A percentile compares a stretch with the other conserved stretches of the same genome.
Evolutionary conservation across 2,329 filamentous ascomycete genomes (phyloP).

Genomic region (Claviceps sp.): DNA sequence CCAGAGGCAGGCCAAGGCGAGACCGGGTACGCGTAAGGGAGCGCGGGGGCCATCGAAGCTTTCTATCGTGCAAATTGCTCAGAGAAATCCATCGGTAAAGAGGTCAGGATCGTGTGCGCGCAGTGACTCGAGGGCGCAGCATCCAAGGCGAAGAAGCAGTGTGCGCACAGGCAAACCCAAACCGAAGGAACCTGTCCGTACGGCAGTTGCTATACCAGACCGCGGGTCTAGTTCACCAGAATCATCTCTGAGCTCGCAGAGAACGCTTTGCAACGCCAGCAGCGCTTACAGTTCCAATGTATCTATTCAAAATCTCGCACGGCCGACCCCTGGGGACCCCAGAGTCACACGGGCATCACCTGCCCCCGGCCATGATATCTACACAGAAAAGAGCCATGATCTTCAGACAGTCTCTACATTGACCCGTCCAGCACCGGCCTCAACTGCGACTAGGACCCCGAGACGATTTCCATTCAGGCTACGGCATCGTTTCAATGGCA

Average conservation of each 20-base stretch:
- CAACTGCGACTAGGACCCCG: neutral
- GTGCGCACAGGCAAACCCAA: slow-evolving; percentile 1
- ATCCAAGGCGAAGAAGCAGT: neutral
- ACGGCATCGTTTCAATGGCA: neutral
- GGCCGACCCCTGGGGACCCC: slow-evolving; percentile 15
- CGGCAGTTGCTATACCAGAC: slow-evolving; percentile 22
- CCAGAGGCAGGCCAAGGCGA: too few relatives aligned
- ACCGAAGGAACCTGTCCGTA: slow-evolving; percentile 5
- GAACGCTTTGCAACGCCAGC: slow-evolving; percentile 41
- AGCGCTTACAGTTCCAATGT: slow-evolving; percentile 49
- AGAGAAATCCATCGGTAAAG: too few relatives aligned
- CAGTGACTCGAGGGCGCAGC: too few relatives aligned
- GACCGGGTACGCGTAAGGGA: too few relatives aligned
- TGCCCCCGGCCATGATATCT: slow-evolving; percentile 1
- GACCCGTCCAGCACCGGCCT: neutral
- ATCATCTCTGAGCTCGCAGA: slow-evolving; percentile 27
- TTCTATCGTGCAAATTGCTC: too few relatives aligned
- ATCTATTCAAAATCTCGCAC: slow-evolving; percentile 39
- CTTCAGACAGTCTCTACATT: neutral
- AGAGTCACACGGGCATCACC: neutral
- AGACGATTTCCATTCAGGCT: neutral
- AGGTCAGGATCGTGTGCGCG: too few relatives aligned
- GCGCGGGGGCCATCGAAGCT: too few relatives aligned
- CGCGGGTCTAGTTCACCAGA: slow-evolving; percentile 37
- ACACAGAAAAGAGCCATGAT: slow-evolving; percentile 8